These are phyloP conservation scores for Hortiboletus flavorubellus DNA, from an alignment of 768 basidiomycete genomes.

Conservation along the genomic window DNA sequence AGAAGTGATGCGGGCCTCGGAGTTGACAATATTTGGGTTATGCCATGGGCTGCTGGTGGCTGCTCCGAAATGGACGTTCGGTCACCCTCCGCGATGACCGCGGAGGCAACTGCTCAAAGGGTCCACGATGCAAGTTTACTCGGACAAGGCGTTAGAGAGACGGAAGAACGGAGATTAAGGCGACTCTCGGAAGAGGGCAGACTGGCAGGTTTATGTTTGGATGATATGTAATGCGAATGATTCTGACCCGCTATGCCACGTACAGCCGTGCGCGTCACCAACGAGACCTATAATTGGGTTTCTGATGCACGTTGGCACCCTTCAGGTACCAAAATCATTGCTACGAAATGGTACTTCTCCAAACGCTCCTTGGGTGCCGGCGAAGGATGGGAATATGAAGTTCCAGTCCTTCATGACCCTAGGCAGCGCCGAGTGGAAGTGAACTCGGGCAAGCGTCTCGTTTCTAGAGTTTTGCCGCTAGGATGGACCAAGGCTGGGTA, in stretches of 20 bases:
- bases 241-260: constrained; percentile 4
- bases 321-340: constrained; percentile 55
- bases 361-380: constrained; percentile 63
- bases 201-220: constrained; percentile 34
- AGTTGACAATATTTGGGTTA: constrained; percentile 73
- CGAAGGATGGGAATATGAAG: constrained; percentile 67
- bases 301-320: constrained; percentile 72
- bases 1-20: constrained; percentile 71
- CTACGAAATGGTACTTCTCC: constrained; percentile 79
- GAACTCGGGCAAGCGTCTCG: constrained; percentile 49
- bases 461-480: constrained; percentile 53
- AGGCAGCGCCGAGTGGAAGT: constrained; percentile 27
- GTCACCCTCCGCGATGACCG: constrained; percentile 33
- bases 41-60: constrained; percentile 51
- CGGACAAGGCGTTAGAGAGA: constrained; percentile 49
- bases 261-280: constrained; percentile 53
- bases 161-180: constrained; percentile 41
- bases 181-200: constrained; percentile 60
- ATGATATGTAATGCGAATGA: neutral
- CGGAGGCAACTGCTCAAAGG: constrained; percentile 35
- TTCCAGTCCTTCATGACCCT: constrained; percentile 34
- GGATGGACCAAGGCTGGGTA: constrained; percentile 64
- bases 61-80: constrained; percentile 59
- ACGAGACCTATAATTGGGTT: constrained; percentile 72
- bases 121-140: constrained; percentile 46